These are phyloP conservation scores for Helotiales sp. DNA, from an alignment of 2,329 filamentous ascomycete species.

Conservation along the genomic window DNA sequence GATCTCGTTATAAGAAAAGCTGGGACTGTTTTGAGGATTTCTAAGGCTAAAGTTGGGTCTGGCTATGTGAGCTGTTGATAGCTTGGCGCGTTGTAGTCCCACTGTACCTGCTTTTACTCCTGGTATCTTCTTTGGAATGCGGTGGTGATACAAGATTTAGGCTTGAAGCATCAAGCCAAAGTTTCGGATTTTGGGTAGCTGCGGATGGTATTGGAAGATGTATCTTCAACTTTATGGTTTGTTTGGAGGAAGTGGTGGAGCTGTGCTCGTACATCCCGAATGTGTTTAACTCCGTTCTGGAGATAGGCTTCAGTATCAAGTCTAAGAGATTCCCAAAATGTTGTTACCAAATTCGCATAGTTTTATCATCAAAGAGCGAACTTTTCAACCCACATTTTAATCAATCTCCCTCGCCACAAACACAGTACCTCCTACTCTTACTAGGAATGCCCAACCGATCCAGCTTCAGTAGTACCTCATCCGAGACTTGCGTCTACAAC, in stretches of 20 bases:
- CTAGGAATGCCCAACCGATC: no score
- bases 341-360: background rate
- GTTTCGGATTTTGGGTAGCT: background rate
- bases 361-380: no score
- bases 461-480: background rate
- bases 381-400: no score
- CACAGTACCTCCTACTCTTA: no score
- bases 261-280: background rate
- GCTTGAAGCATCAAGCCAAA: background rate
- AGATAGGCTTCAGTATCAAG: background rate
- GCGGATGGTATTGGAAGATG: background rate
- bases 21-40: background rate
- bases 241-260: background rate
- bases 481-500: conserved; percentile 4
- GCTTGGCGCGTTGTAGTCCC: background rate
- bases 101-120: background rate
- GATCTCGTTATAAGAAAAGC: background rate
- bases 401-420: no score
- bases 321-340: background rate
- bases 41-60: background rate
- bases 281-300: no score
- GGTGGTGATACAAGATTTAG: background rate
- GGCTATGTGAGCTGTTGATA: background rate
- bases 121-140: background rate
- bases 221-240: background rate